These are phyloP conservation scores for Lactifluus subvellereus DNA, from an alignment of 768 basidiomycete species.

Conservation along the genomic window DNA sequence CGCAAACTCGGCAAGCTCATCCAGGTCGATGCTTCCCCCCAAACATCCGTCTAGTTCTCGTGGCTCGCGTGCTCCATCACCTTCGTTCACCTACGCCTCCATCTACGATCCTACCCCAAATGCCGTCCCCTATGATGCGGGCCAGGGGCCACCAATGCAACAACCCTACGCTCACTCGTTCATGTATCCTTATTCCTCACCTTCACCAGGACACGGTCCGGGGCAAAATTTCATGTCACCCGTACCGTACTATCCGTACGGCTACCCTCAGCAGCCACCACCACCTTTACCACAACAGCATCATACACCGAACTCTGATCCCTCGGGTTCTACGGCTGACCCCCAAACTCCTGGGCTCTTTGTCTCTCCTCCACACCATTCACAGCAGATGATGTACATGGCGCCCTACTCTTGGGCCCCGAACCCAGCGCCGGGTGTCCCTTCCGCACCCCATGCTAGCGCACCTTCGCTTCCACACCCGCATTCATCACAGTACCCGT, in stretches of 20 bases:
- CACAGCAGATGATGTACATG: constrained; percentile 36
- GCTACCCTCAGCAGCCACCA: constrained; percentile 15
- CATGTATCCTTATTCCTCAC: constrained; percentile 33
- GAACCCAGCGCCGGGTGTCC: constrained; percentile 26
- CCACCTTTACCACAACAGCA: constrained; percentile 12
- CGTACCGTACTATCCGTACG: constrained; percentile 20
- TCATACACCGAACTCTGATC: constrained; percentile 28
- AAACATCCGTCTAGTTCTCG: constrained; percentile 51
- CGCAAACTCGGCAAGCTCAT: constrained; percentile 47
- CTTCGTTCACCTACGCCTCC: constrained; percentile 68
- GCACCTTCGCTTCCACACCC: constrained; percentile 30
- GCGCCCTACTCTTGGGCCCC: constrained; percentile 17
- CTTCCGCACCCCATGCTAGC: constrained; percentile 32
- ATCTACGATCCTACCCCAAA: constrained; percentile 55
- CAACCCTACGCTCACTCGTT: constrained; percentile 27
- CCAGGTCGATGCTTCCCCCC: constrained; percentile 52
- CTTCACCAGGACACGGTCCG: constrained; percentile 21
- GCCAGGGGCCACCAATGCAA: constrained; percentile 29
- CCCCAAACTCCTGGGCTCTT: constrained; percentile 13
- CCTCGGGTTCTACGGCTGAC: constrained; percentile 22
- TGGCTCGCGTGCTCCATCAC: constrained; percentile 68
- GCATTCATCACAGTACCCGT: constrained; percentile 32
- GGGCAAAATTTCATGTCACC: constrained; percentile 26
- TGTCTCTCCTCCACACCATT: constrained; percentile 28
- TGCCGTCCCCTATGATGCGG: constrained; percentile 31